Base-by-base conservation (phyloP, 441 rosid genomes). In the Mallotus japonicus region DNA sequence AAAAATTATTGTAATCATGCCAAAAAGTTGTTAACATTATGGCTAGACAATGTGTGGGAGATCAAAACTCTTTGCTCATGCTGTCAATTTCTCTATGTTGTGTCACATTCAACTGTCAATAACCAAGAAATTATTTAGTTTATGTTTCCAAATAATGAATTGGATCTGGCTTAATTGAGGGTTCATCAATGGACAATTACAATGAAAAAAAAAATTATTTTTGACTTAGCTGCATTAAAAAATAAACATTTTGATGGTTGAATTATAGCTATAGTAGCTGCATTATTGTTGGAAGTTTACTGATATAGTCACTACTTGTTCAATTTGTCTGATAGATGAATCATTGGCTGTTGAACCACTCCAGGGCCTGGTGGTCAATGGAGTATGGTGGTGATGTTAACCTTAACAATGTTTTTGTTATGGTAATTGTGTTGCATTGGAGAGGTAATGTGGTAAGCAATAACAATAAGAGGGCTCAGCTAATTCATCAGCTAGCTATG, bases 11-110 rank as follows among this genome's bases (percentile, higher is more conserved):
- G 51, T 67, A 73, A 69, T 78, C 71, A 75, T 63, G 75, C 69
- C 78, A 69, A 80, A 85, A 78, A 81, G 83, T 76, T 46, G 83
- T 79, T 81, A 65, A 63, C 79, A 85, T 85, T 77, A 81, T 85
- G 84, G 82, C 67, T 65, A 67, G 76, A 67, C 73, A 32, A 71
- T 24, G 24, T 3, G 54, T 22, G 19, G 19, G 19, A 72, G 76
- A 59, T 70, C 75, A 78, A 69, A 28, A 76, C 65, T 71, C 78
- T 50, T 49, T 51, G 59, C 49, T n/a, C 68, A 60, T 65, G 50
- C 70, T 57, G 69, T 60, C 78, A 51, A 71, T 77, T 69, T 71
- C 24, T 37, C 32, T 69, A 24, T 28, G 65, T 70, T 77, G 9
- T 67, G 77, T 82, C 76, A 76, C 40, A 28, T 74, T 81, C 82